Evolutionary conservation across 1,284 basidiomycete species (phyloP), one percentile per base, ranked within the genome.

Genomic region (Cutaneotrichosporon cutaneum): DNA sequence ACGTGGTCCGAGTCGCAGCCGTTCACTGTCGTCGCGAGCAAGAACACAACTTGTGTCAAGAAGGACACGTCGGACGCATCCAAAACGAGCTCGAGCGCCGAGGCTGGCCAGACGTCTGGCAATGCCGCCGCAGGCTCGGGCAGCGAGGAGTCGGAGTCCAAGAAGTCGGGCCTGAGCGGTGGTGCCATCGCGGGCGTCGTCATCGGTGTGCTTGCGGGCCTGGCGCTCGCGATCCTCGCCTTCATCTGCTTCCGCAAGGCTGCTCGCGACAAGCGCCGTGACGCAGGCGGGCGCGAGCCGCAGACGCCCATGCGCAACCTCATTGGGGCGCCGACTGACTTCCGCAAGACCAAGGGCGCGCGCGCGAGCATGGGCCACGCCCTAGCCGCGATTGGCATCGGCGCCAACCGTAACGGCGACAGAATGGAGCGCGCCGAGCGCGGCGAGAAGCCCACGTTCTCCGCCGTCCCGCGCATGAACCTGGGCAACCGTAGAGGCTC

Each of bases 101-200:
- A 47, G 27, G 13, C 26, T 16, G 32, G n/a, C 22, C n/a, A 35
- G 52, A 35, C 18, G 32, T 16, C 35, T 7, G 36, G 53, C 30
- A 14, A 21, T 16, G 52, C 45, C 2, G 24, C 58, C 4, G 50
- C 50, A 0, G 59, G 54, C 18, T 21, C 47, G 6, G 50, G 36
- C 32, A 56, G 30, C 32, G 16, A 27, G n/a, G 26, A 10, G 16
- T 50, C 47, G 32, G 24, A 48, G 4, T 8, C 50, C 8, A 62
- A 61, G 42, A 58, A 45, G 30, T 36, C 55, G 24, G 67, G 68
- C 7, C 26, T 73, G 14, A 55, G 65, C 13, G 68, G 70, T 9
- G 75, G 75, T 11, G 74, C 72, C 7, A 76, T 78, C 33, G 77
- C 69, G 1, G 77, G 77, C 7, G 72, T 73, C 21, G 75, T 74